A percentile compares a stretch with the other conserved stretches of the same genome.
These are phyloP conservation scores for Blastocystis sp. DNA, from an alignment of 352 stramenopile genomes.

Conservation along the genomic window DNA sequence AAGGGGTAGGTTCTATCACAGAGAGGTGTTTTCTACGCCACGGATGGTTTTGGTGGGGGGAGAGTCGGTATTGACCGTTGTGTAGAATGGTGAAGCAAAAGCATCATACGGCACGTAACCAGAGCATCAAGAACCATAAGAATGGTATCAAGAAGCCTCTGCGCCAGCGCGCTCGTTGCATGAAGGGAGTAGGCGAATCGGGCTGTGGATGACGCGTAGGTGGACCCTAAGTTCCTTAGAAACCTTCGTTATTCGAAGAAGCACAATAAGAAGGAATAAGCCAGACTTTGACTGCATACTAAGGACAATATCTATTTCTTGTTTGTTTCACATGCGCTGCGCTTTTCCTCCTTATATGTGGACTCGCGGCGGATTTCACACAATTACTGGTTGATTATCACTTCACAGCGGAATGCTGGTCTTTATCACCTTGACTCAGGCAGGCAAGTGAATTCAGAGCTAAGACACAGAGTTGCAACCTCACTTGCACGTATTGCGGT, in stretches of 20 bases:
- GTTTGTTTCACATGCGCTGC: slow-evolving; percentile 51
- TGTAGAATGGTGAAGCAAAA: slow-evolving; percentile 77
- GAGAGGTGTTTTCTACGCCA: not conserved
- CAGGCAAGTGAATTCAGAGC: not conserved
- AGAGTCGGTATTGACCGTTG: slow-evolving; percentile 15
- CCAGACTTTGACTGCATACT: slow-evolving; percentile 67
- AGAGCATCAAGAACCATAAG: slow-evolving; percentile 84
- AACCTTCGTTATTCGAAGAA: slow-evolving; percentile 86
- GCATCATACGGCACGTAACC: slow-evolving; percentile 84
- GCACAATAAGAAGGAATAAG: slow-evolving; percentile 81
- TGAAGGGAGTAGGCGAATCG: slow-evolving; percentile 77
- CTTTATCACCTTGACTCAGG: slow-evolving; percentile 65
- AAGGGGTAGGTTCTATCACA: slow-evolving; percentile 8
- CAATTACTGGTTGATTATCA: not conserved
- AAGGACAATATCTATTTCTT: slow-evolving; percentile 67
- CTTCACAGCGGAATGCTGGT: slow-evolving; percentile 35
- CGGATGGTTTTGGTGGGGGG: too few species aligned
- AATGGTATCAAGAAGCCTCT: slow-evolving; percentile 85
- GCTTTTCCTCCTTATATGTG: not conserved
- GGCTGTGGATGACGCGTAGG: slow-evolving; percentile 71
- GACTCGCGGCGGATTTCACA: not conserved
- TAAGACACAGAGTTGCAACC: slow-evolving; percentile 71
- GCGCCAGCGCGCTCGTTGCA: slow-evolving; percentile 82
- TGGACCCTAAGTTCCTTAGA: slow-evolving; percentile 84
- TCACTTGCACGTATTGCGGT: slow-evolving; percentile 73